These are phyloP conservation scores for Lippia alba DNA, from an alignment of 305 asterid genomes.

Conservation along the genomic window DNA sequence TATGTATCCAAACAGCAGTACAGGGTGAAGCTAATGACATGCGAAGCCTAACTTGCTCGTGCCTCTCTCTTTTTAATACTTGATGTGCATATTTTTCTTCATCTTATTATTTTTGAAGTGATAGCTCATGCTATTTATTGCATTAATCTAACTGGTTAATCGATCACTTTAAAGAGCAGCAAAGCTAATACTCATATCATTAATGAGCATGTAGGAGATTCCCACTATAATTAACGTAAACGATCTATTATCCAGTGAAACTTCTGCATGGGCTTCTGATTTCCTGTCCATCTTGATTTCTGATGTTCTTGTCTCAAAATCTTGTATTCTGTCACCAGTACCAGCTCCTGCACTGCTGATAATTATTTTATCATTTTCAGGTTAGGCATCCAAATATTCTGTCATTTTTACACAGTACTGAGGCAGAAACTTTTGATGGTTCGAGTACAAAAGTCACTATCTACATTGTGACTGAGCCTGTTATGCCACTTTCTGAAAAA, in stretches of 20 bases:
- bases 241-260: constrained; percentile 8
- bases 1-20: too few species aligned
- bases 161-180: constrained; percentile 21
- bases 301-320: constrained; percentile 21
- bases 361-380: constrained; percentile 55
- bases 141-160: constrained; percentile 1
- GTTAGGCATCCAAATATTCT: constrained; percentile 98
- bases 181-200: constrained; percentile 19
- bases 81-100: constrained; percentile 20
- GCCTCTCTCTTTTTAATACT: neutral
- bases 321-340: constrained; percentile 19
- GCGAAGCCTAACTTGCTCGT: neutral
- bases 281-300: constrained; percentile 23
- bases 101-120: neutral
- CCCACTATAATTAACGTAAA: constrained; percentile 15
- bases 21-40: neutral
- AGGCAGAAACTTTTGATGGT: constrained; percentile 85
- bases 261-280: constrained; percentile 12
- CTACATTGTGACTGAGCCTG: constrained; percentile 97
- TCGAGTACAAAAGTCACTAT: constrained; percentile 78
- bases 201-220: constrained; percentile 16
- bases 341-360: constrained; percentile 35
- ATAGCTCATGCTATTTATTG: constrained; percentile 17
- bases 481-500: constrained; percentile 93
- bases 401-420: constrained; percentile 96